Base-by-base conservation (phyloP, 805 yeast genomes). In the Naumovozyma dairenensis region DNA sequence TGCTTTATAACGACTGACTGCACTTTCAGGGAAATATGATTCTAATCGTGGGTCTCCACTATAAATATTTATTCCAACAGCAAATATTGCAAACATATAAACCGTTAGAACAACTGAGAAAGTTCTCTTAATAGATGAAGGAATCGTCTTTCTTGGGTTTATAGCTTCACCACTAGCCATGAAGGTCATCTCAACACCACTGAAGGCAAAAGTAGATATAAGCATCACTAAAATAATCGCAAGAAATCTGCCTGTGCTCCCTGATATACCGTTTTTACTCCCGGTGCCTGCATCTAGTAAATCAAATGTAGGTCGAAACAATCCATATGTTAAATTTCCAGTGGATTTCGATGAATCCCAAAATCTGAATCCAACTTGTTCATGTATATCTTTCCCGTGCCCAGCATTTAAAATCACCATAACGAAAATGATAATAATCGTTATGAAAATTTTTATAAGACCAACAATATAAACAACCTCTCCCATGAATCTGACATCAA, bases 111-210 rank as follows among this genome's bases (percentile, higher is more conserved):
- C 71, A 46, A 87, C 63, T 68, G 81, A 78, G 51, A 81, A 80
- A 2, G 81, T 83, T 45, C 80, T 66, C 44, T 68, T 75, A 2
- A 87, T 80, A 1, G 92, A 89, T 8, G 77, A 67, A 1, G 93
- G 93, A 13, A 83, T 63, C 0, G 89, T 76, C 40, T 68, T 73
- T 43, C 92, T 64, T 4, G 94, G 94, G 43, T 80, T 77, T 39
- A 77, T 65, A n/a, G 87, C 81, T 54, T 83, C 94, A 54, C 87
- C 82, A 5, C 89, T 85, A 2, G 92, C 89, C 35, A 82, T 73
- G 42, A 82, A 75, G 9, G 84, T 87, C 53, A 79, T 75, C 45
- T 83, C 94, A 1, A 86, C 80, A 0, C 94, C 94, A 31, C 80
- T 74, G 48, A 77, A 83, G 0, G 93, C 80, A 54, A 78, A 83